Evolutionary conservation across 352 stramenopile genomes (phyloP).

Genomic region (Phytophthora litchii): DNA sequence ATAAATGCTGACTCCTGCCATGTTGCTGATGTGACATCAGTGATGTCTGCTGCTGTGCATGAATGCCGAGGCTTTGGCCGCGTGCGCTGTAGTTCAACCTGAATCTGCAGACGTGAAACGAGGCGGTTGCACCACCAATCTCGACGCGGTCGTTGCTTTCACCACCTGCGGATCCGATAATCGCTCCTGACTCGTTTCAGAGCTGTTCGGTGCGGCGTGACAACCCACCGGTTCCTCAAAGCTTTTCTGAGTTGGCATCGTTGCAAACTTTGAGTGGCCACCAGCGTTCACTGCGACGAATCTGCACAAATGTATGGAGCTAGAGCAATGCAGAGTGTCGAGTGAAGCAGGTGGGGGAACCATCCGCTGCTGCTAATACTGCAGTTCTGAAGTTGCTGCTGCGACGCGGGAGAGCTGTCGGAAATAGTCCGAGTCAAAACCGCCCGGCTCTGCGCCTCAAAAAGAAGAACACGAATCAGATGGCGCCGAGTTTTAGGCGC

Average conservation of each 20-base stretch:
- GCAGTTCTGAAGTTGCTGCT: conserved; percentile 11
- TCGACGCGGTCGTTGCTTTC: background rate
- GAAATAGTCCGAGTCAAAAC: background rate
- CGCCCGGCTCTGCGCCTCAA: conserved; percentile 2
- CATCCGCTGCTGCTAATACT: conserved; percentile 12
- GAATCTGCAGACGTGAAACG: conserved; percentile 16
- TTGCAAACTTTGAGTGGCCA: background rate
- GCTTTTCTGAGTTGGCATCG: conserved; percentile 18
- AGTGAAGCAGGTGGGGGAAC: background rate
- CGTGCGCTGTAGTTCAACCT: conserved; percentile 22
- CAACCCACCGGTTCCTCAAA: conserved; percentile 19
- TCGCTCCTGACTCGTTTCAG: conserved; percentile 11
- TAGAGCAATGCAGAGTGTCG: background rate
- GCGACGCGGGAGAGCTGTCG: conserved; percentile 25
- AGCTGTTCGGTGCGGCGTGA: conserved; percentile 13
- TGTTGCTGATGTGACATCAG: no score
- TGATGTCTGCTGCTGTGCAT: conserved; percentile 26
- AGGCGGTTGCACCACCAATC: conserved; percentile 12
- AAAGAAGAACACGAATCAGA: conserved; percentile 33
- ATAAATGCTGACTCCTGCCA: background rate
- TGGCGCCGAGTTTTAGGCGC: background rate
- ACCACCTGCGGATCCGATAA: conserved; percentile 2
- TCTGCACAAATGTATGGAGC: background rate
- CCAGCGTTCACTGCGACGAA: background rate
- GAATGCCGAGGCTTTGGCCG: conserved; percentile 3